These are phyloP conservation scores for Waltergamsia citrina DNA, from an alignment of 2,329 filamentous ascomycete genomes.

Conservation along the genomic window DNA sequence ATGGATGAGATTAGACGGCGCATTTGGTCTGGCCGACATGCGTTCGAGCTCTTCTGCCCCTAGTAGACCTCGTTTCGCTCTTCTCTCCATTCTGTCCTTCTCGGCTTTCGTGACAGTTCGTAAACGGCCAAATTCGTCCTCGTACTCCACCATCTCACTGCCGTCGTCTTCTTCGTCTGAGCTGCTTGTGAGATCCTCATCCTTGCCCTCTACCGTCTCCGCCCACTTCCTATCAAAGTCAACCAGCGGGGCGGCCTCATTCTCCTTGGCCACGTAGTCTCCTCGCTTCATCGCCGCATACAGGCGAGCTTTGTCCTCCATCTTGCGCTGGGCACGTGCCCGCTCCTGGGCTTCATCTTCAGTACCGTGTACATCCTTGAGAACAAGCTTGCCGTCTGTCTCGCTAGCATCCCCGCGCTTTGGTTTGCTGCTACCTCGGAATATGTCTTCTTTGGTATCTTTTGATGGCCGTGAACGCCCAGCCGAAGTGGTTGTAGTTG, in stretches of 20 bases:
- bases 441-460: conserved; percentile 37
- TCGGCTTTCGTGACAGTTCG: conserved; percentile 63
- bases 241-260: conserved; percentile 60
- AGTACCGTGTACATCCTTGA: conserved; percentile 43
- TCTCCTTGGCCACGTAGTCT: conserved; percentile 63
- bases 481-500: conserved; percentile 29
- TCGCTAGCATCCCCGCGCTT: conserved; percentile 27
- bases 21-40: conserved; percentile 57
- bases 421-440: conserved; percentile 13
- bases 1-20: conserved; percentile 66
- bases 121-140: conserved; percentile 87
- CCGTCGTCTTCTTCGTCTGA: conserved; percentile 27
- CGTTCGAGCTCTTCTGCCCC: conserved; percentile 53
- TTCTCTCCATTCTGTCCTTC: conserved; percentile 52
- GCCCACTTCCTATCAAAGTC: conserved; percentile 98
- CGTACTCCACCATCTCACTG: conserved; percentile 69
- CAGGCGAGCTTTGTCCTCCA: conserved; percentile 82
- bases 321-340: conserved; percentile 63
- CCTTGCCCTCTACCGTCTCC: conserved; percentile 48
- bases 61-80: conserved; percentile 36
- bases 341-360: conserved; percentile 59
- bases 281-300: conserved; percentile 89
- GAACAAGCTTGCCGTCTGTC: conserved; percentile 33
- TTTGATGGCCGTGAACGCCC: conserved; percentile 35
- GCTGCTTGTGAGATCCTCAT: conserved; percentile 46